These are phyloP conservation scores for Malassezia dermatis DNA, from an alignment of 1,284 basidiomycete species.

Conservation along the genomic window DNA sequence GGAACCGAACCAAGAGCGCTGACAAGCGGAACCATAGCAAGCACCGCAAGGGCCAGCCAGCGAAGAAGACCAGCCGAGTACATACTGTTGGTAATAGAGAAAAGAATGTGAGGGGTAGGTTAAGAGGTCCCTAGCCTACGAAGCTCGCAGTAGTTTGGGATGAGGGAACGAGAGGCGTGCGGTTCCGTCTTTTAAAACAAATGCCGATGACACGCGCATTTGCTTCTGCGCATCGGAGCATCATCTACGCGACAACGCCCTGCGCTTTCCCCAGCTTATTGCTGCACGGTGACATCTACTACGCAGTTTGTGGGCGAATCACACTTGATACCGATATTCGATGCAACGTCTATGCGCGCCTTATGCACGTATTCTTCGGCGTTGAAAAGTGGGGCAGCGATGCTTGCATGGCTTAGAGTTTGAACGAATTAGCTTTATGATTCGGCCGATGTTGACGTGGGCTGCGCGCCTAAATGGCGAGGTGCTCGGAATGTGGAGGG, in stretches of 20 bases:
- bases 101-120: conserved; percentile 1
- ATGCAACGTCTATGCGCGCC: neutral
- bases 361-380: neutral
- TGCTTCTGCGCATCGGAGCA: neutral
- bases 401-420: neutral
- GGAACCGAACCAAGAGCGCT: conserved; percentile 3
- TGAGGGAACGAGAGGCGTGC: neutral
- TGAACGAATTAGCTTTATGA: neutral
- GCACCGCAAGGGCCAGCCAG: conserved; percentile 16
- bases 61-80: conserved; percentile 6
- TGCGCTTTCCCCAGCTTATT: neutral
- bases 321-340: neutral
- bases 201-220: neutral
- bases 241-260: neutral
- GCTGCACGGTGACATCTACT: neutral
- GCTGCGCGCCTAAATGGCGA: neutral
- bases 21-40: conserved; percentile 9
- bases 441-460: neutral
- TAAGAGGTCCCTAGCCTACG: neutral
- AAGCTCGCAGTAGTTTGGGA: neutral
- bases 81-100: neutral
- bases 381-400: neutral
- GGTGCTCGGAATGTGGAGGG: neutral
- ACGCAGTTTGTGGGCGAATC: neutral
- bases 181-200: neutral